Evolutionary conservation across 495 filamentous ascomycete species (phyloP), one percentile per base, ranked within the genome.

Genomic region (Cercophora scortea): DNA sequence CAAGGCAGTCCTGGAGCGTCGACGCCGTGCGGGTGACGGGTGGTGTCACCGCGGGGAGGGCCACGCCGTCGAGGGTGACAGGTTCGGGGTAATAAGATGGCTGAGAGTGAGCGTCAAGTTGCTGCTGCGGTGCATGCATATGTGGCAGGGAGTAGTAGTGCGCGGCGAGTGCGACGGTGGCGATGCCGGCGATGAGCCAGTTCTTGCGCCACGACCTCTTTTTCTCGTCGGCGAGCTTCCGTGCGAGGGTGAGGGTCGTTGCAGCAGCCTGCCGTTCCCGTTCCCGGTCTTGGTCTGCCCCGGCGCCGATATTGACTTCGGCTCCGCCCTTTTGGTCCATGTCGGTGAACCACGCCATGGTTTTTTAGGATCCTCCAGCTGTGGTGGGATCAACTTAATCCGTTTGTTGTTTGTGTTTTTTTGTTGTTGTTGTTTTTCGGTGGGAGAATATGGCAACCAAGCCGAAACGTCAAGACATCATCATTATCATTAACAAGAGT

Each of bases 141-240:
- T 10, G 42, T 1, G 17, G 18, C 3, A 9, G 17, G n/a, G n/a
- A n/a, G n/a, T 45, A 49, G 15, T 39, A 49, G 16, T 49, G 36
- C 16, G 15, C 33, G n/a, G 15, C 46, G 25, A 40, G 8, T 7
- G 36, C 46, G 5, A 15, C 35, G n/a, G 34, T 17, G 6, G 35
- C 39, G n/a, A 40, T 40, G 46, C 46, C 46, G n/a, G 35, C 16
- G 35, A 49, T 49, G 3, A 49, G 34, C 46, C 33, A 49, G 46
- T 40, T 49, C 18, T 40, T 38, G 8, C 18, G 10, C 6, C 35
- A 8, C 9, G 46, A 39, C 11, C 1, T 49, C 19, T 49, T 38
- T 34, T 19, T 39, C 32, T 49, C 36, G 34, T 12, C 12, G 3
- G 46, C 33, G 12, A 49, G 46, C 33, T 49, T 12, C 6, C 18